Percentiles rank a stretch among this genome's conserved stretches.
Conservation (phyloP, 345 rosid species). For the Gossypioides kirkii region DNA sequence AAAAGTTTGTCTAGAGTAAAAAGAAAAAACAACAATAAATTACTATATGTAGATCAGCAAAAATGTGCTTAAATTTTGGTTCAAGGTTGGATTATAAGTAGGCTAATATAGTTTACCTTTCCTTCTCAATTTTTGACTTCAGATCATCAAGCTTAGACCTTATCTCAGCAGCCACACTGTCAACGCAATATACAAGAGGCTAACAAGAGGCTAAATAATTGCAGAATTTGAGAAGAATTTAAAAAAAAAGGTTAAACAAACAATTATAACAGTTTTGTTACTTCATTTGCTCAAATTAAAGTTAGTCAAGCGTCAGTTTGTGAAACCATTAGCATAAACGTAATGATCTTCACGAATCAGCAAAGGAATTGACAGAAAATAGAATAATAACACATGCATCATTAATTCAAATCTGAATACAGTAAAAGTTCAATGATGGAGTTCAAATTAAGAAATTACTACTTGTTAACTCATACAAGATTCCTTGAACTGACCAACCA, state of each 20-base stretch:
- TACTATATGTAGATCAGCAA: background rate
- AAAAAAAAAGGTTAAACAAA: too few relatives aligned
- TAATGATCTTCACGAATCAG: background rate
- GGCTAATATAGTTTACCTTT: conserved; percentile 41
- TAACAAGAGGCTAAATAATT: conserved; percentile 1
- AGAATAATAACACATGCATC: background rate
- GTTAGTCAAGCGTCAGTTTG: background rate
- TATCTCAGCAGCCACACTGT: conserved; percentile 67
- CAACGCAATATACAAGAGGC: conserved; percentile 15
- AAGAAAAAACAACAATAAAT: conserved; percentile 3
- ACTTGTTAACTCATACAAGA: background rate
- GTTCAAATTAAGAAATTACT: background rate
- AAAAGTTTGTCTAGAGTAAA: conserved; percentile 45
- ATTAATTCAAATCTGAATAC: background rate
- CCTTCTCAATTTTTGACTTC: conserved; percentile 70
- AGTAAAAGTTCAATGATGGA: background rate
- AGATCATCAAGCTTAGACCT: conserved; percentile 62
- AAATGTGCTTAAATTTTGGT: background rate
- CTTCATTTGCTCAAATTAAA: background rate
- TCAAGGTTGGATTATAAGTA: background rate
- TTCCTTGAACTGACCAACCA: background rate
- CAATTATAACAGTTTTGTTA: background rate
- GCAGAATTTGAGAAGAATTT: background rate
- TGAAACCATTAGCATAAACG: background rate
- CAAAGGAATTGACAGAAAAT: background rate